Conservation (phyloP, 2,329 filamentous ascomycete genomes). For the Zopfia rhizophila region DNA sequence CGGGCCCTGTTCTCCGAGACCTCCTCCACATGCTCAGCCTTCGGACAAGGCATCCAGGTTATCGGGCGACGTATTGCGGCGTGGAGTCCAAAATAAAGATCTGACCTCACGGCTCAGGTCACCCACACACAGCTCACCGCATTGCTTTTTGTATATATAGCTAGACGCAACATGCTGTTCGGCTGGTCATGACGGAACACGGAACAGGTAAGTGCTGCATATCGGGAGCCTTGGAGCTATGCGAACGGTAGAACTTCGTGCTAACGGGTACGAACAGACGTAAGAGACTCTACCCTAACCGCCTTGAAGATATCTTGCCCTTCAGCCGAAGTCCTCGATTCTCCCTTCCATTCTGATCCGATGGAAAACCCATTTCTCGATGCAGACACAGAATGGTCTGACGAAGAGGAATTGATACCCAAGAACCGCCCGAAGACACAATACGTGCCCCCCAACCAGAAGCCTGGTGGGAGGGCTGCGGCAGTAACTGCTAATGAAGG, state of each 20-base stretch:
- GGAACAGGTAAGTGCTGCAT: slow-evolving; percentile 21
- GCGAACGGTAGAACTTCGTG: slow-evolving; percentile 15
- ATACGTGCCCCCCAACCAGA: slow-evolving; percentile 41
- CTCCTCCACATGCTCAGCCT: slow-evolving; percentile 2
- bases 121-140: not conserved
- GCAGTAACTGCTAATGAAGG: slow-evolving; percentile 15
- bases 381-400: slow-evolving; percentile 48
- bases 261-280: slow-evolving; percentile 41
- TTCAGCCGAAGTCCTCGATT: slow-evolving; percentile 45
- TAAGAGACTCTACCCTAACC: slow-evolving; percentile 48
- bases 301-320: slow-evolving; percentile 50
- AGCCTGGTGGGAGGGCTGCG: slow-evolving; percentile 28
- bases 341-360: slow-evolving; percentile 24
- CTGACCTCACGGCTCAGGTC: slow-evolving; percentile 15
- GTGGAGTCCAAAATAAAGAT: slow-evolving; percentile 1
- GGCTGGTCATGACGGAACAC: slow-evolving; percentile 24
- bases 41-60: not conserved
- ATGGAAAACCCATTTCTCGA: slow-evolving; percentile 43
- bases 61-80: slow-evolving; percentile 1
- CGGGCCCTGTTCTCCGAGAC: slow-evolving; percentile 4
- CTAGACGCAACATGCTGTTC: slow-evolving; percentile 20
- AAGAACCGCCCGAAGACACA: slow-evolving; percentile 39
- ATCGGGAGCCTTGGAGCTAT: slow-evolving; percentile 1
- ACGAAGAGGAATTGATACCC: slow-evolving; percentile 49
- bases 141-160: slow-evolving; percentile 5